Evolutionary conservation across 768 basidiomycete genomes (phyloP), one percentile per base, ranked within the genome.

Genomic region (Phlebiopsis gigantea): DNA sequence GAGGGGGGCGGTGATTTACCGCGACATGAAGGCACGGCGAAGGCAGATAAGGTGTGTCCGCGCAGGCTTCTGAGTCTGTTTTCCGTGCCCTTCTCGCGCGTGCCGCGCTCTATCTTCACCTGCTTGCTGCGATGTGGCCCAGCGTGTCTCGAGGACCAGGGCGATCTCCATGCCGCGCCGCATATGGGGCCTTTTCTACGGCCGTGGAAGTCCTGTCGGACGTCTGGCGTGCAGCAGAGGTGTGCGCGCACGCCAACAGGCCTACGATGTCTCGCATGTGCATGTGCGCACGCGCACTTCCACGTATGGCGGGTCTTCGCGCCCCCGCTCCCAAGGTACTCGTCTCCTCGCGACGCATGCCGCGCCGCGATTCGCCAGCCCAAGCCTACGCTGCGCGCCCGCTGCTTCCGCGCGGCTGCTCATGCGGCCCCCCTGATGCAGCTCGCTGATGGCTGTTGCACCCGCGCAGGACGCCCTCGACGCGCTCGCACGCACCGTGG

Each of bases 21-120:
- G 50, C 34, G 50, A 30, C 22, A 39, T 47, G 54, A 46, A 34
- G 45, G 53, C 42, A 31, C 41, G 43, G 28, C 8, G 14, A 44
- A 19, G 22, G 46, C 25, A 42, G 56, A 57, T 50, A 49, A 25
- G 56, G 56, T 57, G 31, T 43, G 56, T 57, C 22, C 42, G 50
- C 30, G 8, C 24, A 34, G n/a, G 4, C 34, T 39, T n/a, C 30
- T 24, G 28, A 25, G 26, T 31, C 47, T 39, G 30, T 34, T 47
- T 45, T 39, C 24, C 45, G 34, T 21, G 17, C 22, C 29, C 50
- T 51, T 31, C 49, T 30, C 22, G 29, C 47, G 8, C 22, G n/a
- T 51, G n/a, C 24, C 34, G 17, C 34, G 34, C 34, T 39, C 34
- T 39, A 39, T 39, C 34, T 39, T 39, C 34, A 39, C 34, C 44